phyloP scores from a whole-genome alignment of 176 grass and related monocot species.

The Oryza punctata region DNA sequence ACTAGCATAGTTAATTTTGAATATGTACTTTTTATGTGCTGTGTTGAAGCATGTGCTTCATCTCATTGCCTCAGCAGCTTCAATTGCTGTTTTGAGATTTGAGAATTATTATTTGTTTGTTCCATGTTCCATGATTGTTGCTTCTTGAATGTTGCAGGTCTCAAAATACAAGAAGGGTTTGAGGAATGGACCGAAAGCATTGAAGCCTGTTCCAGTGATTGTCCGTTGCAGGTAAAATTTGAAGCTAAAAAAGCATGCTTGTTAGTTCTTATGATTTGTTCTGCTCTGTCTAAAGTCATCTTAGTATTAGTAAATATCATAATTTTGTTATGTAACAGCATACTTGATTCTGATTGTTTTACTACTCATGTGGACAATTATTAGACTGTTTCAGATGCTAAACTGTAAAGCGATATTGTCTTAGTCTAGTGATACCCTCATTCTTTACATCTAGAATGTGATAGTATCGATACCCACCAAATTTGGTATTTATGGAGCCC shows the following conservation, averaged over 20 bases:
- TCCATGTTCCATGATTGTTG: background rate
- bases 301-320: background rate
- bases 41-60: background rate
- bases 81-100: background rate
- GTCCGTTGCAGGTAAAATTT: slow-evolving; percentile 82
- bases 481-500: background rate
- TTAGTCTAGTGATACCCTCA: background rate
- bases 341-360: background rate
- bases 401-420: background rate
- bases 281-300: background rate
- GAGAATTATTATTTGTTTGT: background rate
- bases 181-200: slow-evolving; percentile 87
- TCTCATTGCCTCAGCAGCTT: background rate
- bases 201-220: slow-evolving; percentile 95
- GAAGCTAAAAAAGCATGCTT: slow-evolving; percentile 6
- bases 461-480: background rate
- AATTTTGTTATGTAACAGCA: background rate
- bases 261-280: background rate
- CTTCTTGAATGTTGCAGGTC: slow-evolving; percentile 39
- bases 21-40: background rate
- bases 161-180: slow-evolving; percentile 78
- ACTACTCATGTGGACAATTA: background rate
- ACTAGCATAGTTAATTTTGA: background rate
- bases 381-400: background rate
- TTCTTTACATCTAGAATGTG: background rate